Evolutionary conservation across 441 rosid genomes (phyloP).

Genomic region (Euphorbia corollata): DNA sequence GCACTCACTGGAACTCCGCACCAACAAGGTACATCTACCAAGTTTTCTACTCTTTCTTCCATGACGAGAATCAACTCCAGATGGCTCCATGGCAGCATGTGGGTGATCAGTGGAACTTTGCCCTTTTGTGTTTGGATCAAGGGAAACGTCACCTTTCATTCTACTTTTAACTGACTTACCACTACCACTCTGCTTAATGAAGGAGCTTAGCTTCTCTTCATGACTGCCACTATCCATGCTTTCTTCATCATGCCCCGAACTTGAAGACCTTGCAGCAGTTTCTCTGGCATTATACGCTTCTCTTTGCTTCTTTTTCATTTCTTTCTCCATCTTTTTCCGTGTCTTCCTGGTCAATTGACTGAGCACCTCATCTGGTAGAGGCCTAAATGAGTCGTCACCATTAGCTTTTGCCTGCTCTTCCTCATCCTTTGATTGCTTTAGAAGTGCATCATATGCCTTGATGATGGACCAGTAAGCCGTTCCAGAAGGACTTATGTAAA

Average conservation of each 20-base stretch:
- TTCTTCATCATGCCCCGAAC: constrained; percentile 44
- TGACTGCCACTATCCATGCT: constrained; percentile 52
- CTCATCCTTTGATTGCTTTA: constrained; percentile 63
- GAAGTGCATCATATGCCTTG: constrained; percentile 95
- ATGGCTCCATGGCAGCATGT: constrained; percentile 29
- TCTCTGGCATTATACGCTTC: constrained; percentile 39
- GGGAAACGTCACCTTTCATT: constrained; percentile 31
- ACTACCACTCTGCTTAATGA: constrained; percentile 45
- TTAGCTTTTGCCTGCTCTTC: constrained; percentile 40
- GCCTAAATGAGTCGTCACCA: constrained; percentile 49
- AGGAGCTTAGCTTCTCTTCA: constrained; percentile 70
- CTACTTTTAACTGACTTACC: constrained; percentile 45
- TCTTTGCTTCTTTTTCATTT: constrained; percentile 62
- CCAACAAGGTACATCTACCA: constrained; percentile 81
- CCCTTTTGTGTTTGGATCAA: constrained; percentile 30
- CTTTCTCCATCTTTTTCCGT: constrained; percentile 62
- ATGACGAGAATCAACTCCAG: constrained; percentile 45
- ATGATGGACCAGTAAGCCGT: constrained; percentile 96
- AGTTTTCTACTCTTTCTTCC: constrained; percentile 72
- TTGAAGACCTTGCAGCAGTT: constrained; percentile 29
- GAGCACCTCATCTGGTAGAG: constrained; percentile 67
- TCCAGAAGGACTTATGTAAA: constrained; percentile 78
- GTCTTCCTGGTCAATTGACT: constrained; percentile 83
- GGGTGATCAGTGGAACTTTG: constrained; percentile 29
- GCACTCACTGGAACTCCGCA: constrained; percentile 58